Base-by-base conservation (phyloP, 352 stramenopile genomes). In the Phytophthora colocasiae region DNA sequence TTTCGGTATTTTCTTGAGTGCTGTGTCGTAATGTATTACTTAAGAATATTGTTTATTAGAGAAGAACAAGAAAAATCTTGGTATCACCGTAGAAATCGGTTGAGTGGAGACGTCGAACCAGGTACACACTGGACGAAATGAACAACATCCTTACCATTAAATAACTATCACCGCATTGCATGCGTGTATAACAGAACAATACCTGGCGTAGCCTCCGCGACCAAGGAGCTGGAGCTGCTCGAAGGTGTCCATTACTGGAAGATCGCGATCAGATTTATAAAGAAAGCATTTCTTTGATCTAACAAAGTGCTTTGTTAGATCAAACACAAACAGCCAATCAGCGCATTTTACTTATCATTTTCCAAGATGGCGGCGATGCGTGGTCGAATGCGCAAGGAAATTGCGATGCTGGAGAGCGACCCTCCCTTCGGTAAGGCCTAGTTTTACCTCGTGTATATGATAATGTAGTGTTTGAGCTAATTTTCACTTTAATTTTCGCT, bases 381-480 rank as follows among this genome's bases (percentile, higher is more conserved):
- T 27, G 79, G 82, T 36, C 81, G 86, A 6, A 95, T 93, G 86
- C 81, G 81, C 44, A 91, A 91, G 69, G 86, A 95, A 66, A 82
- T 95, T 53, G 81, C 86, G 64, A 95, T 95, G 84, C 80, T 95
- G 22, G 86, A 90, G 70, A 83, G 72, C 10, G 84, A 95, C 32
- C 86, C 86, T 40, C 86, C 86, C 22, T 86, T 89, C 62, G 86
- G 82, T 91, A 45, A 57, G 63, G 14, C 2, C 15, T 36, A 0
- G 26, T 12, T 39, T 7, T 15, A 29, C 51, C 24, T 45, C 27
- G 15, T 55, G n/a, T 8, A 58, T 14, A 8, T 7, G 11, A 19
- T 29, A 6, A 7, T 56, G 15, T 10, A 24, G 46, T 14, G 19
- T 34, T 19, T 48, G 24, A 58, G 11, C 24, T 22, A 41, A 53